A percentile compares a stretch with the other conserved stretches of the same genome.
phyloP scores from a whole-genome alignment of 352 stramenopile species.

The Achlya hypogyna region DNA sequence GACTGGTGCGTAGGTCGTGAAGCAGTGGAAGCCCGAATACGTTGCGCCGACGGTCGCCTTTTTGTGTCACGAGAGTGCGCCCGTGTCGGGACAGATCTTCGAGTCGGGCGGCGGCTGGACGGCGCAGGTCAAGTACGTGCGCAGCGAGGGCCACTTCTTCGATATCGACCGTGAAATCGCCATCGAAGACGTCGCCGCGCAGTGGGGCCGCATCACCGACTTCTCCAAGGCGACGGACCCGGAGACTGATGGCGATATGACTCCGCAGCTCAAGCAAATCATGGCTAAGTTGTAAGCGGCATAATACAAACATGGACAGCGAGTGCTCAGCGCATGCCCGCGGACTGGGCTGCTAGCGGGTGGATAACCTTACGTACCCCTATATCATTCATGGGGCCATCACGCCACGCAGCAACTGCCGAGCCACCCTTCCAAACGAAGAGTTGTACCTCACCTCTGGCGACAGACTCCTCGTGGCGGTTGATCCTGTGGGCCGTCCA shows the following conservation, averaged over 20 bases:
- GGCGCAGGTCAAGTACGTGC: constrained; percentile 75
- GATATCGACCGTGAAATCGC: constrained; percentile 63
- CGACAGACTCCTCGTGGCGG: background rate
- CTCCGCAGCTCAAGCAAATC: constrained; percentile 76
- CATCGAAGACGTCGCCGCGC: constrained; percentile 62
- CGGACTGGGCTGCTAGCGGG: background rate
- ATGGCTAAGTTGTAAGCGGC: constrained; percentile 56
- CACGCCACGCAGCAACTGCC: background rate
- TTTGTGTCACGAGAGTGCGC: constrained; percentile 76
- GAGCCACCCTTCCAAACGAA: background rate
- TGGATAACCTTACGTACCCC: background rate
- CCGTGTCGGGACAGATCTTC: constrained; percentile 66
- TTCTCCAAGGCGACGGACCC: constrained; percentile 66
- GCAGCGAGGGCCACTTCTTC: constrained; percentile 55
- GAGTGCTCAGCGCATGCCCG: too few species aligned
- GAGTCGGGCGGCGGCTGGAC: constrained; percentile 80
- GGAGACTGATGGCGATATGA: constrained; percentile 56
- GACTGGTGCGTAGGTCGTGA: constrained; percentile 30
- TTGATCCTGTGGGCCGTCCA: too few species aligned
- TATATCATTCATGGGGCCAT: background rate
- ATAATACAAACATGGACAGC: background rate
- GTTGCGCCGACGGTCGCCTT: constrained; percentile 80
- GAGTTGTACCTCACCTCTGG: background rate
- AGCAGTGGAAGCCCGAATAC: constrained; percentile 83
- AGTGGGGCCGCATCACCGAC: constrained; percentile 69